Evolutionary conservation across 495 filamentous ascomycete species (phyloP), one percentile per base, ranked within the genome.

Genomic region (Annulohypoxylon moriforme): DNA sequence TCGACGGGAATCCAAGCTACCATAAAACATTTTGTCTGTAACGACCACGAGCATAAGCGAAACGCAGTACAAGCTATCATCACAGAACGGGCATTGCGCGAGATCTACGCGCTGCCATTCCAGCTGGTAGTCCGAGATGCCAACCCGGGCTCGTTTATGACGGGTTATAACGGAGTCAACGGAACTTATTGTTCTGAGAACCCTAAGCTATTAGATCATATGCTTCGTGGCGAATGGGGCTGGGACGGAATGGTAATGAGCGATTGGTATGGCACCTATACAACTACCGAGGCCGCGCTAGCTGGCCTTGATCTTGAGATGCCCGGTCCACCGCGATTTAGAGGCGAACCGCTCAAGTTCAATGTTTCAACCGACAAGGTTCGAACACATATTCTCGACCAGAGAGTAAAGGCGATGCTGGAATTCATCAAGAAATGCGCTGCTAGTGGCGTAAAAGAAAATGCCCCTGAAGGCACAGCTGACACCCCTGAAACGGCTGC

Each of bases 11-110:
- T 94, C 22, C 88, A 87, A 22, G 89, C 91, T 0, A 92, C 90
- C 0, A 81, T 93, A 53, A 95, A 94, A 83, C 92, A 95, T 75
- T 95, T 92, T 73, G 88, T 92, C n/a, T 90, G 88, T 68, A 95
- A 94, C 76, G 92, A 94, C 73, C 89, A 91, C 74, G 92, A 95
- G 73, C 88, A 91, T 63, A 87, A 89, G 78, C 82, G 92, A 0
- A 87, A 91, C 81, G 88, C 87, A 0, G 89, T 93, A 1, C 82
- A 90, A 76, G 87, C 85, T 46, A 87, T 90, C 52, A 80, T 94
- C 16, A 89, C 90, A 0, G 85, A 91, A 56, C 85, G 92, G 20
- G 89, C 92, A 14, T 75, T 94, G 74, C 86, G 92, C 20, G 93
- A 96, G 80, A 90, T 94, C 20, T 94, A 94, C 70, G 81, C 90